These are phyloP conservation scores for Dendrocalamus sinicus DNA, from an alignment of 176 grass and related monocot genomes.

Conservation along the genomic window DNA sequence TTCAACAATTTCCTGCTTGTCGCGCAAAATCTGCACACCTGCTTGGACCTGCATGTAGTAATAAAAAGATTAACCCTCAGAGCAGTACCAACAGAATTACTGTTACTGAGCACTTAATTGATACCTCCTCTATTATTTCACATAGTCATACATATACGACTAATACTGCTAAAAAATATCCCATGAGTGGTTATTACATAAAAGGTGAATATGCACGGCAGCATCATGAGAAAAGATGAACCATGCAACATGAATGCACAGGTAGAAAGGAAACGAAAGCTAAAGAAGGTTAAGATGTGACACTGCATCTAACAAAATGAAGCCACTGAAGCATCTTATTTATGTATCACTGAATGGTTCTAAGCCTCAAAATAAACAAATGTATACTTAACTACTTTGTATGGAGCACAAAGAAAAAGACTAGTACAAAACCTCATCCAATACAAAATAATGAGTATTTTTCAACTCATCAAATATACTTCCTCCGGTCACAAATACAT, in stretches of 20 bases:
- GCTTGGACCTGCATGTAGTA: slow-evolving; percentile 65
- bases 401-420: background rate
- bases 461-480: background rate
- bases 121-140: background rate
- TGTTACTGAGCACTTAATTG: slow-evolving; percentile 12
- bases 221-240: background rate
- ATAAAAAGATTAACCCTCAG: background rate
- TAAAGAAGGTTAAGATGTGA: background rate
- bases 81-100: background rate
- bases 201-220: background rate
- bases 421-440: background rate
- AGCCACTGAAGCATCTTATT: background rate
- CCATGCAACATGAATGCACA: background rate
- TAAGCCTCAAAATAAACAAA: background rate
- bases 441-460: background rate
- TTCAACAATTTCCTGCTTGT: slow-evolving; percentile 89
- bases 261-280: background rate
- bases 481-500: no score
- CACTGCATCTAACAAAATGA: background rate
- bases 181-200: background rate
- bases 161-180: background rate
- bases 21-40: slow-evolving; percentile 74
- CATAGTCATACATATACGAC: background rate
- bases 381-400: background rate
- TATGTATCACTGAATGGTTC: background rate